Evolutionary conservation across 2,329 filamentous ascomycete genomes (phyloP), one percentile per base, ranked within the genome.

Genomic region (Alternaria viburni): DNA sequence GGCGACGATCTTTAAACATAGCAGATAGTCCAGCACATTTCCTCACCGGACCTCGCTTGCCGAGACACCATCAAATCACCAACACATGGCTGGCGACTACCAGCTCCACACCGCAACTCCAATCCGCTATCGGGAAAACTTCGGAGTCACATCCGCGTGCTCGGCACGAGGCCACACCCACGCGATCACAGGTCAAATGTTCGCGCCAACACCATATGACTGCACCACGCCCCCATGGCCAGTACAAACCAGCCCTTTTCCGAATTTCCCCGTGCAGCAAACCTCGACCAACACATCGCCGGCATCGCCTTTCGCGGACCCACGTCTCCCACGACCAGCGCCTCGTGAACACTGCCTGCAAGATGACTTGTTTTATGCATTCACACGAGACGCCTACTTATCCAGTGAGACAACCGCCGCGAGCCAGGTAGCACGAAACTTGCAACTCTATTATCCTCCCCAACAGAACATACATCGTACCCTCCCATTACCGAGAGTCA

Each of bases 281-380:
- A 59, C 54, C 26, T 54, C 62, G 46, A 54, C 43, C 45, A 59
- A 49, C 32, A 51, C 57, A 30, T 57, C 50, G 44, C 50, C 43
- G 19, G 28, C 52, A 36, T 51, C 25, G 43, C 49, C 15, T 28
- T 45, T 61, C 59, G 57, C 54, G 61, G 61, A 52, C 52, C 63
- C 51, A 26, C 49, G 52, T 47, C 58, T 59, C 65, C 51, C 63
- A 30, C 57, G 58, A 60, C 60, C 56, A 50, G 32, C 54, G 26
- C 61, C 66, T 50, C 64, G 64, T 69, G 67, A 52, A 55, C 59
- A 59, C 23, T 2, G 21, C 32, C 52, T 64, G 65, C 64, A 61
- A 64, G 44, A 65, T 68, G 67, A 60, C 61, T 43, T 61, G 58
- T 64, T 57, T 41, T 45, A 56, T 51, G 23, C 49, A 17, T 58